Base-by-base conservation (phyloP, 345 rosid species). In the Populus nigra region DNA sequence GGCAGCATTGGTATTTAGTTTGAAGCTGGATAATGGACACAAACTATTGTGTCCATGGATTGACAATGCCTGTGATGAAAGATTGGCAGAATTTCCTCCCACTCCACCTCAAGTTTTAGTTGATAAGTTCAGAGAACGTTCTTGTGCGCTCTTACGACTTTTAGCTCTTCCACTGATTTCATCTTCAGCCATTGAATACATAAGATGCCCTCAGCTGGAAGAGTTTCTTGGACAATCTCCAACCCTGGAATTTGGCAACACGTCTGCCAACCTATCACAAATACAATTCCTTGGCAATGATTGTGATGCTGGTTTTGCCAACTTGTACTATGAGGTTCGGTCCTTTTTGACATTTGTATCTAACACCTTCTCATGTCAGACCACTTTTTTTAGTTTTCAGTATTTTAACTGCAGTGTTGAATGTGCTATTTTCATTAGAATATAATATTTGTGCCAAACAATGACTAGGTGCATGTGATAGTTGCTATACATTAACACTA, bases 11-110 rank as follows among this genome's bases (percentile, higher is more conserved):
- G 97, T 96, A 43, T 91, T 94, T 83, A 89, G 99, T 90, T 88
- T 94, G 79, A 91, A 94, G 90, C 86, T 96, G 84, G 94, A 96
- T 77, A 85, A 66, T 82, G 94, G 98, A 39, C 99, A 93, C 81
- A 96, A 90, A 74, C 73, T 83, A 73, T 90, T 86, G 63, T 96
- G 99, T 83, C 97, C 95, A 8, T 94, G 97, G 98, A 83, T 83
- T 57, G 88, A 92, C 74, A 92, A 92, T 85, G 82, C 86, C 33
- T 96, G 97, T 35, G 94, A 92, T 73, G 97, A 96, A 80, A 89
- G 88, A 7, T 90, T 94, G 69, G 92, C 93, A 13, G 94, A 90
- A 81, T 96, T 96, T 83, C 98, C 99, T 82, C 94, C 92, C 15
- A 84, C 86, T 69, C 72, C 91, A 43, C 88, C 90, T 38, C 89